Percentiles rank a stretch among this genome's conserved stretches.
These are phyloP conservation scores for Allium cepa DNA, from an alignment of 106 monocot species.

Conservation along the genomic window DNA sequence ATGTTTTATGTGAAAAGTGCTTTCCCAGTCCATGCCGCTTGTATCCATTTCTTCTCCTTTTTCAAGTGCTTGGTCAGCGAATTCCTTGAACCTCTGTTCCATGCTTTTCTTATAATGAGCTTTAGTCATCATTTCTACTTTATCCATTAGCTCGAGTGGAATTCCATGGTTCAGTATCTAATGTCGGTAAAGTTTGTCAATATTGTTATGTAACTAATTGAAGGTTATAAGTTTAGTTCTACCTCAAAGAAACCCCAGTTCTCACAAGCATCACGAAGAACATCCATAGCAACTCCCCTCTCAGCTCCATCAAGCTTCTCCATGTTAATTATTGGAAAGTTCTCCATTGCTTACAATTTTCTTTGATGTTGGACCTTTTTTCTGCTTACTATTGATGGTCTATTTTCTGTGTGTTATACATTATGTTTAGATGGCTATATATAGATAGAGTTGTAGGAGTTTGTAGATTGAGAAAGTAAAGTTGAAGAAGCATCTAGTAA, in stretches of 20 bases:
- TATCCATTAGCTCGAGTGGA: conserved; percentile 43
- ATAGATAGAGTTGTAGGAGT: neutral
- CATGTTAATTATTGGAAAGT: conserved; percentile 51
- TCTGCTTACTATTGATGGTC: neutral
- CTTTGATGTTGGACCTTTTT: conserved; percentile 5
- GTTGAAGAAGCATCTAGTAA: neutral
- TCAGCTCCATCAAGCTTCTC: conserved; percentile 27
- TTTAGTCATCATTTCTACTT: conserved; percentile 52
- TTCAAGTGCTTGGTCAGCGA: conserved; percentile 29
- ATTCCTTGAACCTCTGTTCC: conserved; percentile 53
- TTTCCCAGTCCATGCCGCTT: conserved; percentile 66
- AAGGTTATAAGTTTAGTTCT: neutral
- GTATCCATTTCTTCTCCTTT: conserved; percentile 19
- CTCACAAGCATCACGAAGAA: conserved; percentile 47
- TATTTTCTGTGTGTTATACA: neutral
- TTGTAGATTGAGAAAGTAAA: neutral
- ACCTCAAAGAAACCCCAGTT: conserved; percentile 78
- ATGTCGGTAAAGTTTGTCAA: neutral
- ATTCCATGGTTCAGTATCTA: conserved; percentile 81
- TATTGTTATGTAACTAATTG: too few relatives aligned
- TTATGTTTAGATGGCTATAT: neutral
- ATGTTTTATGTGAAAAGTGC: conserved; percentile 65
- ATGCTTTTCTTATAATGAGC: conserved; percentile 42
- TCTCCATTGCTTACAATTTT: conserved; percentile 7
- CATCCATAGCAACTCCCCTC: conserved; percentile 30